Conservation (phyloP, 176 grass and related monocot genomes). For the Aegilops speltoides region DNA sequence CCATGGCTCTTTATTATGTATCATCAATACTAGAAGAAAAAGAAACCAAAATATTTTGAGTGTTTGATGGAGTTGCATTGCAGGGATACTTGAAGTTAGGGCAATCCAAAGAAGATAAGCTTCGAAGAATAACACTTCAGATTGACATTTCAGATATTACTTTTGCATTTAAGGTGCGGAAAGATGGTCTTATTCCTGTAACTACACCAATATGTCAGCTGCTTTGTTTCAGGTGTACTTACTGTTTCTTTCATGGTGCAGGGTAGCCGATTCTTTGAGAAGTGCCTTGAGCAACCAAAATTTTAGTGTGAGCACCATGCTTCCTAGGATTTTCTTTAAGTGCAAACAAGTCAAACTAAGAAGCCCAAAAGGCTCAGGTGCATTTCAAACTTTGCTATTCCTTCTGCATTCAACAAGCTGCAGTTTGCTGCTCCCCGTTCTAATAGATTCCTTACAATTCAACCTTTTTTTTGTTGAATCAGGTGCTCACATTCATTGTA, state of each 20-base stretch:
- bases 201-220: neutral
- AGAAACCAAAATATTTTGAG: neutral
- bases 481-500: conserved; percentile 12
- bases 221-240: conserved; percentile 18
- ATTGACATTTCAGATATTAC: conserved; percentile 84
- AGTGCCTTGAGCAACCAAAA: conserved; percentile 49
- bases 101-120: conserved; percentile 73
- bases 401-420: neutral
- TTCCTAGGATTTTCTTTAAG: no score
- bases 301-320: conserved; percentile 6
- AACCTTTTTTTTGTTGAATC: neutral
- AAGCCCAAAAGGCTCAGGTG: conserved; percentile 22
- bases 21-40: conserved; percentile 22
- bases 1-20: neutral
- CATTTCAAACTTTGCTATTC: neutral
- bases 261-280: conserved; percentile 80
- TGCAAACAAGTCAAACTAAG: no score
- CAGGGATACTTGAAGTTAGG: conserved; percentile 83
- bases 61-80: conserved; percentile 20
- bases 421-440: neutral
- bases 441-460: conserved; percentile 19
- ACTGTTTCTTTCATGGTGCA: conserved; percentile 40
- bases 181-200: conserved; percentile 15
- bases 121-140: conserved; percentile 66
- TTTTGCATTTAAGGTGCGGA: conserved; percentile 79